Evolutionary conservation across 2,329 filamentous ascomycete species (phyloP), one percentile per base, ranked within the genome.

Genomic region (Neoarthrinium moseri): DNA sequence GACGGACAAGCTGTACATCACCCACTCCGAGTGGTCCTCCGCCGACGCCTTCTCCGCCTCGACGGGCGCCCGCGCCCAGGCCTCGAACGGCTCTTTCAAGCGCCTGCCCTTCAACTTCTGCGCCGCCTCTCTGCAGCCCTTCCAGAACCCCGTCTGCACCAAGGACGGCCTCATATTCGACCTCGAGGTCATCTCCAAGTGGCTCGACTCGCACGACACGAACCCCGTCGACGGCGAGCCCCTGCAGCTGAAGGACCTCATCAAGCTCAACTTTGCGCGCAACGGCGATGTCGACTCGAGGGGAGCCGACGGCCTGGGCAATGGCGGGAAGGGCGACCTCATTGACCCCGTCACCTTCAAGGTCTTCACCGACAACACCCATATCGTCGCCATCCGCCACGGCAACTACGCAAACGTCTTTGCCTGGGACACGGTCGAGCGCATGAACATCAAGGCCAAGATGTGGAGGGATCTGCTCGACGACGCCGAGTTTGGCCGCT

Each of bases 301-400:
- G 32, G 63, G 64, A 49, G 70, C 70, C 7, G 65, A 68, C 32
- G 73, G 70, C 3, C 52, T 69, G 8, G 56, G 50, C 11, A 71
- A 70, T 51, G 78, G 82, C 51, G 77, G 73, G 13, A 75, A 78
- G 49, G 87, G 83, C 43, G 94, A 97, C 58, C 88, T 94, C 59
- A 89, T 97, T 52, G 94, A 99, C 60, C 95, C 94, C 0, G 92
- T 99, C 37, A 96, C 91, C 0, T 97, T 89, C 76, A 99, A 99
- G 67, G 88, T 95, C 7, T 90, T 99, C 60, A 99, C 94, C 37
- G 91, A 99, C 65, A 97, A 97, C 67, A 97, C 94, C 4, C 94
- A 97, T 67, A 89, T 99, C 48, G 89, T 97, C 36, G 92, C 91
- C 13, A 77, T 99, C 52, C 79, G 83, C 47, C 83, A 87, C 66